Base-by-base conservation (phyloP, 768 basidiomycete species). In the Suillus variegatus region DNA sequence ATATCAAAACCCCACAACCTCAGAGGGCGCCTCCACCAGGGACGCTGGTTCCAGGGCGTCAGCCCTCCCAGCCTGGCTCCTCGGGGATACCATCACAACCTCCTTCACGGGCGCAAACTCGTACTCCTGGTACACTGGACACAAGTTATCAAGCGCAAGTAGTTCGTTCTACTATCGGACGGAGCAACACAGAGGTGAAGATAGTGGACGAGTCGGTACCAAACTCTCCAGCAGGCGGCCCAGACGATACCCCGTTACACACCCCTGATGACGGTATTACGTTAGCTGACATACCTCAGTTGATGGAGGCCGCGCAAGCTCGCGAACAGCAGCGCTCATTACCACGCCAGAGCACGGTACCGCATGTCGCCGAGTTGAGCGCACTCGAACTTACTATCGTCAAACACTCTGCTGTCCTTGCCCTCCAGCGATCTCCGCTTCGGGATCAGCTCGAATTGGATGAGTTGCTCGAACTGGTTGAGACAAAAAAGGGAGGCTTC, bases 281-380 rank as follows among this genome's bases (percentile, higher is more conserved):
- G 0, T 84, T 99, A 16, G 94, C 94, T 10, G 97, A 99, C 77
- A 93, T 99, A 61, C 95, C 96, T 9, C 92, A 95, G 72, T 78
- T 97, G 13, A 91, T 97, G 76, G 93, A 95, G 74, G 94, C 90
- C 4, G 95, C 94, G 16, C 93, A 97, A 75, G 94, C 93, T 22
- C 85, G 93, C 58, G 91, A 94, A 74, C 92, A 95, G 71, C 91
- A 89, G 65, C 87, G 93, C n/a, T 93, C 91, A 4, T 77, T 94
- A 18, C 91, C 93, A 0, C 80, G 90, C 36, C 86, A 91, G 77
- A 91, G 83, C 69, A 85, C 89, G n/a, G 87, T 88, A 65, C 92
- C 93, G 10, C 89, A 91, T 70, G 85, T 99, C 54, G 92, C 92
- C 9, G 92, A 94, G 75, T 82, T 99, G 47, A 91, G 84, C 64